phyloP scores from a whole-genome alignment of 208 protist genomes.

The Porcisia hertigi region DNA sequence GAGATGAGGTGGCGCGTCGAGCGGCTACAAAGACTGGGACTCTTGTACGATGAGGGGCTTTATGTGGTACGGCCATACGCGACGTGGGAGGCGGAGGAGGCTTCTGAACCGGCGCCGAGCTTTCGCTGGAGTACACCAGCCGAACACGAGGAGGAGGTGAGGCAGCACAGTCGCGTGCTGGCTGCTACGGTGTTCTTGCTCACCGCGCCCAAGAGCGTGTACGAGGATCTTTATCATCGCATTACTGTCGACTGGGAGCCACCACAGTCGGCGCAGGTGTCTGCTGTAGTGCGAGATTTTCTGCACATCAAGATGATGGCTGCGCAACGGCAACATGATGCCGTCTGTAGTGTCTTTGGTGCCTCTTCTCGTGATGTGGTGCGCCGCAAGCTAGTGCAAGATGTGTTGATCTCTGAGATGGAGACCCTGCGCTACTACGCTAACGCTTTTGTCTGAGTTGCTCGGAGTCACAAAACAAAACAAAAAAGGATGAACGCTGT shows the following conservation, averaged over 20 bases:
- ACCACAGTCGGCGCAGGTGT: slow-evolving; percentile 14
- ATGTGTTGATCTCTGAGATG: slow-evolving; percentile 51
- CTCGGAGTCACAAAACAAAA: not conserved
- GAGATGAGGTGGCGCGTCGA: slow-evolving; percentile 56
- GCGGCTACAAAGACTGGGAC: slow-evolving; percentile 66
- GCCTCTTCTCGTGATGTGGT: slow-evolving; percentile 12
- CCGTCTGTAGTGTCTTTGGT: slow-evolving; percentile 19
- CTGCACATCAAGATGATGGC: slow-evolving; percentile 20
- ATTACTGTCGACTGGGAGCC: slow-evolving; percentile 51
- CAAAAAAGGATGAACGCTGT: not conserved
- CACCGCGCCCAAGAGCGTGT: slow-evolving; percentile 9
- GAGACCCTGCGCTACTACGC: slow-evolving; percentile 35
- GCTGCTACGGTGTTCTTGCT: slow-evolving; percentile 24
- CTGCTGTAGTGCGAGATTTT: slow-evolving; percentile 19
- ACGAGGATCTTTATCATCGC: slow-evolving; percentile 38
- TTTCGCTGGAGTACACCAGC: slow-evolving; percentile 22
- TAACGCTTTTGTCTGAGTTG: slow-evolving; percentile 1
- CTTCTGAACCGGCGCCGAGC: slow-evolving; percentile 7
- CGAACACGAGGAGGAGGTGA: slow-evolving; percentile 34
- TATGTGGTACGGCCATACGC: slow-evolving; percentile 54
- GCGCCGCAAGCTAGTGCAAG: slow-evolving; percentile 36
- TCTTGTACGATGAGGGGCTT: slow-evolving; percentile 85
- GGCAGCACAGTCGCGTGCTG: slow-evolving; percentile 40
- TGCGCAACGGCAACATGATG: slow-evolving; percentile 13
- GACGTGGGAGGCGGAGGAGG: slow-evolving; percentile 28